Evolutionary conservation across 148 eudicot genomes (phyloP).

Genomic region (Fagopyrum tataricum): DNA sequence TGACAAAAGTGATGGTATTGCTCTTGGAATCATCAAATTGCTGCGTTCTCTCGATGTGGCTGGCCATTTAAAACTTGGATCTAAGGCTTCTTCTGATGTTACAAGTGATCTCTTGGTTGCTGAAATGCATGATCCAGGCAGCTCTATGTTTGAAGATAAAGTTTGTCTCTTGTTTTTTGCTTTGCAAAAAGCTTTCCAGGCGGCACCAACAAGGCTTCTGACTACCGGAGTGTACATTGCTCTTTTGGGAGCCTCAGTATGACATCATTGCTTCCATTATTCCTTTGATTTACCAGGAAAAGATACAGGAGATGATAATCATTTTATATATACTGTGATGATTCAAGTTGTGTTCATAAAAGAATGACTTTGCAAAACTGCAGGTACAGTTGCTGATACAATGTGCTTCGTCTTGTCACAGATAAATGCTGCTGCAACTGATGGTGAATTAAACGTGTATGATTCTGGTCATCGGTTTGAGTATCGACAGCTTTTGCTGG

Average conservation of each 20-base stretch:
- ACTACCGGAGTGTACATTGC: slow-evolving; percentile 66
- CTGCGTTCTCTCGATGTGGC: slow-evolving; percentile 72
- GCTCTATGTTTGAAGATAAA: slow-evolving; percentile 98
- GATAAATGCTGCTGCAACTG: slow-evolving; percentile 87
- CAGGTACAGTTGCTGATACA: too few species aligned
- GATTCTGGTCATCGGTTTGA: slow-evolving; percentile 96
- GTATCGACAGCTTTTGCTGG: slow-evolving; percentile 75
- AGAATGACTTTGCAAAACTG: too few species aligned
- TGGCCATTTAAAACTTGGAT: slow-evolving; percentile 65
- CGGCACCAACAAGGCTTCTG: slow-evolving; percentile 95
- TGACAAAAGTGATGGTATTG: slow-evolving; percentile 75
- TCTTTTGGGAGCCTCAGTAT: slow-evolving; percentile 93
- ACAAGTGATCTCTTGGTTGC: slow-evolving; percentile 39
- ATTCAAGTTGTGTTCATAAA: too few species aligned
- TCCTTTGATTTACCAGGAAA: too few species aligned
- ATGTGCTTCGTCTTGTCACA: slow-evolving; percentile 16
- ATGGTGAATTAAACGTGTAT: slow-evolving; percentile 80
- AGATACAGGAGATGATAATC: too few species aligned
- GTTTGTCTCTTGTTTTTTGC: slow-evolving; percentile 85
- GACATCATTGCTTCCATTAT: slow-evolving; percentile 5
- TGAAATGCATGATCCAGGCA: slow-evolving; percentile 63
- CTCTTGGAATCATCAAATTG: slow-evolving; percentile 75
- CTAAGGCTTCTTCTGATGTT: slow-evolving; percentile 42
- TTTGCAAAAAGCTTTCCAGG: slow-evolving; percentile 93
- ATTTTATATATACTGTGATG: not conserved